These are phyloP conservation scores for Micractinium sp. DNA, from an alignment of 139 green algal species.

Conservation along the genomic window DNA sequence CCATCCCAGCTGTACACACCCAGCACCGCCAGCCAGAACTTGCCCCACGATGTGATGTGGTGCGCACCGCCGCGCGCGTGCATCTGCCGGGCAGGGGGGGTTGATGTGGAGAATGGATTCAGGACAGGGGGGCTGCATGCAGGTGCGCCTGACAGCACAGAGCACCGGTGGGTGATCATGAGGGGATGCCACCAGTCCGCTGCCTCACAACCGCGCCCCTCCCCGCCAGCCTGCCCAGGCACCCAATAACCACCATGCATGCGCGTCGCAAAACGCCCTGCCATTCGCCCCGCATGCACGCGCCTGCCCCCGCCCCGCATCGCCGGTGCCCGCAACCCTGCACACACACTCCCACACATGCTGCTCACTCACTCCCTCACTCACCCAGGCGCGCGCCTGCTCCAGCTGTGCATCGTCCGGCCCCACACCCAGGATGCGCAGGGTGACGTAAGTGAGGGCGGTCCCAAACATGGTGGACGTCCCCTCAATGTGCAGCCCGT, in stretches of 20 bases:
- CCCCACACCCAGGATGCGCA: constrained; percentile 76
- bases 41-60: constrained; percentile 94
- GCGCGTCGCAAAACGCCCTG: no score
- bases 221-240: no score
- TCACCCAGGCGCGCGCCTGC: constrained; percentile 78
- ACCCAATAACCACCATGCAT: no score
- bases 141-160: background rate
- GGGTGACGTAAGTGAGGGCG: constrained; percentile 82
- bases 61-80: constrained; percentile 82
- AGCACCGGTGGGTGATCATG: background rate
- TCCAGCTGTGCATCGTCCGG: constrained; percentile 55
- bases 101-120: background rate
- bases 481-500: constrained; percentile 98
- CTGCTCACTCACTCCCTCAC: background rate
- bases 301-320: no score
- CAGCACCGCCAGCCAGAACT: constrained; percentile 98
- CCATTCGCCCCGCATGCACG: no score
- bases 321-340: no score
- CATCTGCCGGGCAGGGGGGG: constrained; percentile 75
- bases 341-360: no score
- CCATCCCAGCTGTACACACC: constrained; percentile 94
- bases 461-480: constrained; percentile 98
- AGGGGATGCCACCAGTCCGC: background rate
- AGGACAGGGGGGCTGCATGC: background rate
- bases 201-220: no score